Evolutionary conservation across 768 basidiomycete species (phyloP).

Genomic region (Guyanaporus albipodus): DNA sequence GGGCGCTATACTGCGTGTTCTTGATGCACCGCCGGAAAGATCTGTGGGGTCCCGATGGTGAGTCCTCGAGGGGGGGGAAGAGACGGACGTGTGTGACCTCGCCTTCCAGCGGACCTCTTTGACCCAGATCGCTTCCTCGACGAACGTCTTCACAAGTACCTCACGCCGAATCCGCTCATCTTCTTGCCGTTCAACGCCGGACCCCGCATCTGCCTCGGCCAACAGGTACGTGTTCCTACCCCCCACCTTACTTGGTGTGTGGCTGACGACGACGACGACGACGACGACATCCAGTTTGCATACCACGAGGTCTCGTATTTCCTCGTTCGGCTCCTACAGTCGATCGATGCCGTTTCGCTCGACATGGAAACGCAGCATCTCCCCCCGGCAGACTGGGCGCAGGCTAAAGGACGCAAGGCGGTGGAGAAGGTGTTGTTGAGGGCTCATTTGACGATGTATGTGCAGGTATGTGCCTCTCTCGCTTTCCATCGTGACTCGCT

Average conservation of each 20-base stretch:
- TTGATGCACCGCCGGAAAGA: constrained; percentile 38
- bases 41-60: constrained; percentile 37
- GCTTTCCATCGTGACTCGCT: too few species aligned
- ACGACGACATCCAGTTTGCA: constrained; percentile 48
- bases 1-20: constrained; percentile 22
- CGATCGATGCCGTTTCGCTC: constrained; percentile 40
- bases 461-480: constrained; percentile 40
- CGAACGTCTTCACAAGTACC: constrained; percentile 47
- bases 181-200: constrained; percentile 69
- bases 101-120: constrained; percentile 35
- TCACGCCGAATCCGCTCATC: constrained; percentile 60
- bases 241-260: neutral
- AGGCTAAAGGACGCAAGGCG: constrained; percentile 34
- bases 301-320: constrained; percentile 54
- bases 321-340: constrained; percentile 49
- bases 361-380: constrained; percentile 35
- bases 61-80: neutral
- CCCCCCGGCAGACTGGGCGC: constrained; percentile 33
- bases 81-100: neutral
- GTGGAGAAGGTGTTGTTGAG: constrained; percentile 39
- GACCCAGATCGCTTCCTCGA: constrained; percentile 68
- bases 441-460: constrained; percentile 42
- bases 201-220: constrained; percentile 59
- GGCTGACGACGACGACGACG: neutral
- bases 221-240: constrained; percentile 29